Percentiles rank a stretch among this genome's conserved stretches.
Evolutionary conservation across 2,329 filamentous ascomycete genomes (phyloP).

Genomic region (Arthrobotrys sphaeroides): DNA sequence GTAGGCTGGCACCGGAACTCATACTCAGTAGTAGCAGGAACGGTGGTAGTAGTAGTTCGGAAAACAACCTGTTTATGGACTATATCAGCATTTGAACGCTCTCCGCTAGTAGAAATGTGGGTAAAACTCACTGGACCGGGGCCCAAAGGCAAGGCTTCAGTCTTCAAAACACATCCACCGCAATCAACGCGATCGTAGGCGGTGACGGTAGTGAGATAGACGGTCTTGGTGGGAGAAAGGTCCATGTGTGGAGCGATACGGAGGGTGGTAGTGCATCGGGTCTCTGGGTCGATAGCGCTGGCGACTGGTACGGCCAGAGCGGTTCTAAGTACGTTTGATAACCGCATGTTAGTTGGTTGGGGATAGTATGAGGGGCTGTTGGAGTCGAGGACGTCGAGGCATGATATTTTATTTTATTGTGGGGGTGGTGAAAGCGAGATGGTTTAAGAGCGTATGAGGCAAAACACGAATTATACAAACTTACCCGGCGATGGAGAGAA

Average conservation of each 20-base stretch:
- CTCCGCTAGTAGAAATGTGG: not conserved
- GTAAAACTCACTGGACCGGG: slow-evolving; percentile 32
- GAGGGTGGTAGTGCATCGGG: slow-evolving; percentile 25
- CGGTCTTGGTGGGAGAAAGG: slow-evolving; percentile 25
- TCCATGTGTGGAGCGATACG: slow-evolving; percentile 10
- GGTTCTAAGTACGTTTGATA: slow-evolving; percentile 11
- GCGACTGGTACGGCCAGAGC: slow-evolving; percentile 24
- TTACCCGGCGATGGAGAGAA: slow-evolving; percentile 35
- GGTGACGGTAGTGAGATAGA: slow-evolving; percentile 27
- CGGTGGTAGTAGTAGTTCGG: slow-evolving; percentile 19
- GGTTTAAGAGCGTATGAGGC: not conserved
- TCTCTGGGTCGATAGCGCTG: not conserved
- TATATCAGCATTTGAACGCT: not conserved
- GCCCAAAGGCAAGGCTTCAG: not conserved
- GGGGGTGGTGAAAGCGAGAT: slow-evolving; percentile 1
- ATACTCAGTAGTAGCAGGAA: not conserved
- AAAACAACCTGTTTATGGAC: slow-evolving; percentile 15
- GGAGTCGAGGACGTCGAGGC: not conserved
- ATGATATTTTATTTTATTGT: not conserved
- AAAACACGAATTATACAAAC: slow-evolving; percentile 12
- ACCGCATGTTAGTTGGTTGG: slow-evolving; percentile 30
- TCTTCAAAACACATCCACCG: slow-evolving; percentile 14
- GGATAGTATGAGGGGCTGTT: not conserved
- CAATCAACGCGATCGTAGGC: slow-evolving; percentile 15
- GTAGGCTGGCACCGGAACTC: slow-evolving; percentile 6